Evolutionary conservation across 2,329 filamentous ascomycete species (phyloP), one percentile per base, ranked within the genome.

Genomic region (Tolypocladium tropicale): DNA sequence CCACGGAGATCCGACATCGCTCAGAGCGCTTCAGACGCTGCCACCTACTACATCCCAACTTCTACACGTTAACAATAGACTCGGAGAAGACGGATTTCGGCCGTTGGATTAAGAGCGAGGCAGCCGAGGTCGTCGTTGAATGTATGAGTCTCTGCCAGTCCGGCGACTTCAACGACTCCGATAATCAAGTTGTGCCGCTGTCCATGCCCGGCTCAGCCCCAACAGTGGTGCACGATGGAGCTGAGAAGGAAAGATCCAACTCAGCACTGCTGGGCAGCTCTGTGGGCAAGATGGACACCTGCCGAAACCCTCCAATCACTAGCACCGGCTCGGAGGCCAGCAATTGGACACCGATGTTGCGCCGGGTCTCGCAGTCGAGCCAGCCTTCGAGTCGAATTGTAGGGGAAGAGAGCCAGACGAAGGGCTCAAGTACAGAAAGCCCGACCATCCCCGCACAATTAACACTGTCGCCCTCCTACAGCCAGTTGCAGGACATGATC

Each of bases 41-140:
- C 37, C 90, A 94, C 70, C 71, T 90, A 6, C 72, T 94, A 18
- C 89, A 94, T 67, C 86, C 89, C n/a, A 92, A 92, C 68, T 93
- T 94, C 69, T 92, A 89, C 67, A 86, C 80, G 39, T 78, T 89
- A 49, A 93, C 89, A 0, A 79, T 89, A 52, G 89, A 94, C 59
- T 88, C 89, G 2, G 89, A 94, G 68, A 82, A 91, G 66, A 85
- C 79, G 0, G 89, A 94, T 64, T 79, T 83, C 58, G 85, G 86
- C 46, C 83, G 89, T 53, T 94, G 87, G 86, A 81, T 90, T 64
- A 90, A 88, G 62, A 88, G 85, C 62, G 88, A 92, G 61, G 84
- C 89, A 9, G 83, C 88, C 1, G 89, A 93, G 67, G 84, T 94
- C 2, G 86, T 92, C 1, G 86, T 88, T 2, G 85, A 90, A 61